Evolutionary conservation across 495 filamentous ascomycete genomes (phyloP).

Genomic region (Penicillium daleae): DNA sequence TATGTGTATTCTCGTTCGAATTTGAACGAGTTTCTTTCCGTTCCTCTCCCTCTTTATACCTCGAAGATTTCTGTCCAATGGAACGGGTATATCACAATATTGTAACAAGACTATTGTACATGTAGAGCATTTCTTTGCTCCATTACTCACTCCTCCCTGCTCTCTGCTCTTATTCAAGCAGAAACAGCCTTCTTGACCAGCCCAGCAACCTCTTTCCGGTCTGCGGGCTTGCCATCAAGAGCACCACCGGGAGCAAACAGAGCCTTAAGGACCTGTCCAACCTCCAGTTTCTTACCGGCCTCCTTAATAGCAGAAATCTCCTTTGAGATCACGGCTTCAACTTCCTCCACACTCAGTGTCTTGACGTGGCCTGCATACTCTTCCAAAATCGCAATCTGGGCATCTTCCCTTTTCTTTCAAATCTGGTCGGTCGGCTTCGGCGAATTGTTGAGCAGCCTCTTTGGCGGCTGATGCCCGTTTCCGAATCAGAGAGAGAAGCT

Average conservation of each 20-base stretch:
- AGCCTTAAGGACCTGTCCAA: slow-evolving; percentile 52
- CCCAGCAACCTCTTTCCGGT: slow-evolving; percentile 51
- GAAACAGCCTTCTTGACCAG: slow-evolving; percentile 49
- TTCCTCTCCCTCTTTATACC: neutral
- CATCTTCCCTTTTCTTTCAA: slow-evolving; percentile 61
- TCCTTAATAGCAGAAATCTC: slow-evolving; percentile 49
- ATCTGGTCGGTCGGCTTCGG: slow-evolving; percentile 54
- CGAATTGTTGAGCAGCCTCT: slow-evolving; percentile 57
- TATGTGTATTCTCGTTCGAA: neutral
- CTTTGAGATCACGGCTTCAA: slow-evolving; percentile 47
- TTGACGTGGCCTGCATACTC: slow-evolving; percentile 59
- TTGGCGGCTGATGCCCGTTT: slow-evolving; percentile 55
- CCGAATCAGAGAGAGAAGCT: slow-evolving; percentile 60
- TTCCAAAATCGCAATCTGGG: slow-evolving; percentile 57
- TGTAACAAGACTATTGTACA: slow-evolving; percentile 27
- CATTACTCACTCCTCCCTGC: neutral
- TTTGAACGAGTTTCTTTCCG: neutral
- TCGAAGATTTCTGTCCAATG: neutral
- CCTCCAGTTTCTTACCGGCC: slow-evolving; percentile 45
- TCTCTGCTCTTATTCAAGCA: slow-evolving; percentile 6
- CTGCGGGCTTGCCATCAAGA: slow-evolving; percentile 58
- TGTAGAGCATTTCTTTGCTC: slow-evolving; percentile 7
- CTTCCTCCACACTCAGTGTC: slow-evolving; percentile 52
- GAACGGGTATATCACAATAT: slow-evolving; percentile 18
- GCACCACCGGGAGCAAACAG: slow-evolving; percentile 51